Evolutionary conservation across 1,284 basidiomycete genomes (phyloP), one percentile per base, ranked within the genome.

Genomic region (Amylostereum chailletii): DNA sequence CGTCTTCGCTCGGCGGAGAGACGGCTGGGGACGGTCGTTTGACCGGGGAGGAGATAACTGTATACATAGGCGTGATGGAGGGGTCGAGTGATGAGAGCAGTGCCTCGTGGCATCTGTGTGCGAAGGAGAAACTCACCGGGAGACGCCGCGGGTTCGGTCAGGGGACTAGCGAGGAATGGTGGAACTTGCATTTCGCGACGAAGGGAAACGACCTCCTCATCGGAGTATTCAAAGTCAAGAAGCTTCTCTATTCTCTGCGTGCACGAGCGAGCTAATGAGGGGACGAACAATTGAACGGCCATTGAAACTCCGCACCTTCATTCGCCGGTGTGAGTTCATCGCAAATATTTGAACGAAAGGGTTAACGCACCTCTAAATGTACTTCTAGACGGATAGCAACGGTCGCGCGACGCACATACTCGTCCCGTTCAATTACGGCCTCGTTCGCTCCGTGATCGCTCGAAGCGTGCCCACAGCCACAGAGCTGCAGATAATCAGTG

Each of bases 371-470:
- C 77, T 92, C 79, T 40, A 94, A 69, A 47, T 91, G 64, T 66
- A 94, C 90, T 62, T 96, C 93, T 47, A 94, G 74, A 47, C 89
- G 76, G 48, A 89, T 77, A 2, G 90, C 92, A 5, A 91, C 81
- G 56, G 83, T 83, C 43, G 76, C 81, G 62, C 88, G 75, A 40
- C 93, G 76, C 33, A 66, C 67, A 62, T 84, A 83, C 62, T 90
- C 87, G 37, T 75, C 74, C 40, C 65, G 65, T 40, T 76, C 80
- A 34, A 86, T 62, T 44, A 65, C 66, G 19, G 66, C 63, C 51
- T 77, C 75, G 64, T 88, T 77, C 30, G 87, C 84, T 27, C 84
- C 82, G 58, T 91, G 88, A 39, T 79, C 75, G 39, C 66, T 67
- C 52, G 83, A 77, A 33, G 71, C 72, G 66, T 94, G 92, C 0